Evolutionary conservation across 768 basidiomycete species (phyloP), one percentile per base, ranked within the genome.

Genomic region (Hygrophoropsis aurantiaca): DNA sequence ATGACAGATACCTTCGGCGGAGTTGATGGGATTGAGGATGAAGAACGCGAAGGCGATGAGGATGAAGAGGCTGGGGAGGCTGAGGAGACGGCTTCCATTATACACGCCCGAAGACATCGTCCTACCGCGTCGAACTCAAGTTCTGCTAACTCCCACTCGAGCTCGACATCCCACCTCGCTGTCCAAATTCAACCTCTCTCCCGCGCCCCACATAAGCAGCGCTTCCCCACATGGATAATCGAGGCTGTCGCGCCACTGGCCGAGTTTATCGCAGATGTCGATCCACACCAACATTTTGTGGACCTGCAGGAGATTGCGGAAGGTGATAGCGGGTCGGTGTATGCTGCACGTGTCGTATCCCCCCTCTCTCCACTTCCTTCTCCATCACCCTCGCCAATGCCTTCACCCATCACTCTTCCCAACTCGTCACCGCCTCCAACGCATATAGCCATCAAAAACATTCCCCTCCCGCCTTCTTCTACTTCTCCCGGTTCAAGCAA

Each of bases 261-360:
- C 51, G 54, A 38, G 73, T 87, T 82, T 60, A 85, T 91, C 55
- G 76, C 84, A 53, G 77, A 81, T 1, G 63, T 79, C 16, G 79
- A 90, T 58, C 89, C 88, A 3, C 71, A 76, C 1, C 72, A 78
- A 3, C 75, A 79, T 47, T 91, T 87, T 62, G 66, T 74, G 8
- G 80, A 88, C 50, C 68, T 90, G 38, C 78, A 77, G 44, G 90
- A 90, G 66, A 84, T 93, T 23, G 90, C 87, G 0, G 86, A 91
- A 60, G 89, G 90, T 25, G 90, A 91, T 59, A 85, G 79, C 34
- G 90, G 90, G 4, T 83, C 79, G 2, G 86, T 93, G 16, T 80
- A 68, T 48, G 69, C 73, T 13, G 78, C 76, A 2, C 59, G 62
- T 21, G 61, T 74, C 5, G 51, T 62, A 5, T 26, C 35, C 0